Conservation (phyloP, 306 rosid genomes). For the Hippophae tibetana region DNA sequence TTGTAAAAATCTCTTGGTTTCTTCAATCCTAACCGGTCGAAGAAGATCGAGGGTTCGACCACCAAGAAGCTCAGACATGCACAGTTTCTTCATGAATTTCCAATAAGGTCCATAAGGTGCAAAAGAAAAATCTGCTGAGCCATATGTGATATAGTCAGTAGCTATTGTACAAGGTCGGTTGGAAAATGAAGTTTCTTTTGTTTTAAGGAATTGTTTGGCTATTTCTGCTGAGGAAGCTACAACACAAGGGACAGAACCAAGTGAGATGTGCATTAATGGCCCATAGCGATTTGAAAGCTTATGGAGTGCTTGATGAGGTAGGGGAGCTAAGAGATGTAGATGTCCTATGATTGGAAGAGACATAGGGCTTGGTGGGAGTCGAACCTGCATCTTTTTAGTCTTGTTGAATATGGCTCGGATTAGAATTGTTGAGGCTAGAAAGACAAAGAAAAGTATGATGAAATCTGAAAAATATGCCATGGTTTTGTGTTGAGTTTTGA, state of each 20-base stretch:
- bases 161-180: constrained; percentile 36
- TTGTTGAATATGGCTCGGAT: constrained; percentile 24
- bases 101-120: constrained; percentile 66
- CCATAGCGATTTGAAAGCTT: constrained; percentile 48
- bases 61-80: constrained; percentile 60
- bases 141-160: constrained; percentile 45
- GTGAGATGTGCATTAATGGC: constrained; percentile 41
- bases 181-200: constrained; percentile 42
- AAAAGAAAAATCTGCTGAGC: constrained; percentile 40
- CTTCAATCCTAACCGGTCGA: constrained; percentile 39
- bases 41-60: constrained; percentile 35
- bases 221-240: constrained; percentile 54
- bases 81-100: constrained; percentile 64
- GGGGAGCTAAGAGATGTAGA: constrained; percentile 36
- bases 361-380: constrained; percentile 40
- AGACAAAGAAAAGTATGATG: constrained; percentile 17
- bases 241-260: constrained; percentile 46
- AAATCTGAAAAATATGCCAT: constrained; percentile 31
- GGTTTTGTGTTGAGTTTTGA: not conserved
- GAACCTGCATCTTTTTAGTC: constrained; percentile 13
- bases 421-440: constrained; percentile 24
- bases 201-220: constrained; percentile 49
- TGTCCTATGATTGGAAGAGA: constrained; percentile 59
- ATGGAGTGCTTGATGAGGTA: constrained; percentile 51
- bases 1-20: constrained; percentile 25